These are phyloP conservation scores for Neolentinus lepideus DNA, from an alignment of 1,284 basidiomycete species.

Conservation along the genomic window DNA sequence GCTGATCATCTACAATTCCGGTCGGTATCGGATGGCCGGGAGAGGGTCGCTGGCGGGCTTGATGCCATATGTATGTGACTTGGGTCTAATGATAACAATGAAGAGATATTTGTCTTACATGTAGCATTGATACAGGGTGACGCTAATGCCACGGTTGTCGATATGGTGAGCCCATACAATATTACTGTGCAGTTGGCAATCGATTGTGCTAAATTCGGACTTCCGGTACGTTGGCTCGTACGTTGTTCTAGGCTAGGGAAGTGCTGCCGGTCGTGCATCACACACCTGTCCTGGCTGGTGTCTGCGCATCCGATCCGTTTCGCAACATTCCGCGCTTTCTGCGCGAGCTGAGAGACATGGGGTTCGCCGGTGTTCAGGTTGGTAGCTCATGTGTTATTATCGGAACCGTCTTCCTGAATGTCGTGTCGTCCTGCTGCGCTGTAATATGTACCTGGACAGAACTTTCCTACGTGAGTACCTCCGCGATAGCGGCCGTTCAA, in stretches of 20 bases:
- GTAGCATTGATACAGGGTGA: conserved; percentile 24
- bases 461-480: conserved; percentile 18
- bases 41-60: conserved; percentile 18
- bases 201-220: background rate
- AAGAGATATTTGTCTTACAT: conserved; percentile 8
- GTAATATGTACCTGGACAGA: conserved; percentile 2
- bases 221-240: background rate
- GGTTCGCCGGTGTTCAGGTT: conserved; percentile 19
- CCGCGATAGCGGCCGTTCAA: background rate
- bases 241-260: conserved; percentile 14
- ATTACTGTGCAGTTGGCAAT: no score
- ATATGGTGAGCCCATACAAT: conserved; percentile 11
- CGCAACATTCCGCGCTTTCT: conserved; percentile 19
- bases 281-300: conserved; percentile 19
- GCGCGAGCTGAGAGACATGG: conserved; percentile 18
- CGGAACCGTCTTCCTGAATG: no score
- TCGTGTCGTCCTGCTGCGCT: background rate
- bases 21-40: conserved; percentile 22
- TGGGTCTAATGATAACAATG: background rate
- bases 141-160: conserved; percentile 21
- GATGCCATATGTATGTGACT: conserved; percentile 11
- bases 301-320: conserved; percentile 22
- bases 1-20: conserved; percentile 23
- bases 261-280: conserved; percentile 20
- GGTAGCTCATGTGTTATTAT: background rate